These are phyloP conservation scores for Ruellia speciosa DNA, from an alignment of 305 asterid species.

Conservation along the genomic window DNA sequence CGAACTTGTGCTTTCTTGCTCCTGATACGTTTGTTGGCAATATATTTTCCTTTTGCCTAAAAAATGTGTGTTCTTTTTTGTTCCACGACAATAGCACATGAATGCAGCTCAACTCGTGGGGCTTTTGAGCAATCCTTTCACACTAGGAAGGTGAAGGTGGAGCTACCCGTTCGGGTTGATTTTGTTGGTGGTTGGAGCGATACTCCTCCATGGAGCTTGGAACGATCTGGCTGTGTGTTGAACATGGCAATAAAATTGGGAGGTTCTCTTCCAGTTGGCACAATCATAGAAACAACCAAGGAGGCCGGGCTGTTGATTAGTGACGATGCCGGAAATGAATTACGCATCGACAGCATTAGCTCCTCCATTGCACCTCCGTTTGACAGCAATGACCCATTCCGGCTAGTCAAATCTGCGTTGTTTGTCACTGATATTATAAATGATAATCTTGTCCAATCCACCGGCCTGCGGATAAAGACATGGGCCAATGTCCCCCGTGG, in stretches of 20 bases:
- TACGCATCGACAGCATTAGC: constrained; percentile 35
- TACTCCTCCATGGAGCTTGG: constrained; percentile 99
- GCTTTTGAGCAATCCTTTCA: constrained; percentile 36
- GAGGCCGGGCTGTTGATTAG: constrained; percentile 38
- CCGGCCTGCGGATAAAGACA: constrained; percentile 64
- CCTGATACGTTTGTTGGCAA: not conserved
- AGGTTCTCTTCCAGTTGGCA: constrained; percentile 73
- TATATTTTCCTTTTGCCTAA: not conserved
- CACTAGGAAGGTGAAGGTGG: constrained; percentile 62
- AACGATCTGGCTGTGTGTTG: constrained; percentile 87
- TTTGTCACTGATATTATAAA: constrained; percentile 54
- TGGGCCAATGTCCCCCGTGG: constrained; percentile 99
- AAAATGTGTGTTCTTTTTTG: constrained; percentile 25
- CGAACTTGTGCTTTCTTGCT: too few relatives aligned
- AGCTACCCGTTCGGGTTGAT: constrained; percentile 91
- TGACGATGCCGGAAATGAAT: constrained; percentile 62
- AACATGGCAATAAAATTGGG: constrained; percentile 87
- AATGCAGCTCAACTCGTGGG: constrained; percentile 28
- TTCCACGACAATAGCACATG: constrained; percentile 25
- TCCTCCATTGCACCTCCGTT: constrained; percentile 72
- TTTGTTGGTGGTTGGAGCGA: constrained; percentile 98
- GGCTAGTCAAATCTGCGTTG: constrained; percentile 87
- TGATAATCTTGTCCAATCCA: constrained; percentile 32
- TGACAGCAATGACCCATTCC: constrained; percentile 64
- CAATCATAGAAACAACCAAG: constrained; percentile 56